phyloP scores from a whole-genome alignment of 2,329 filamentous ascomycete species.

The Massarina eburnea region DNA sequence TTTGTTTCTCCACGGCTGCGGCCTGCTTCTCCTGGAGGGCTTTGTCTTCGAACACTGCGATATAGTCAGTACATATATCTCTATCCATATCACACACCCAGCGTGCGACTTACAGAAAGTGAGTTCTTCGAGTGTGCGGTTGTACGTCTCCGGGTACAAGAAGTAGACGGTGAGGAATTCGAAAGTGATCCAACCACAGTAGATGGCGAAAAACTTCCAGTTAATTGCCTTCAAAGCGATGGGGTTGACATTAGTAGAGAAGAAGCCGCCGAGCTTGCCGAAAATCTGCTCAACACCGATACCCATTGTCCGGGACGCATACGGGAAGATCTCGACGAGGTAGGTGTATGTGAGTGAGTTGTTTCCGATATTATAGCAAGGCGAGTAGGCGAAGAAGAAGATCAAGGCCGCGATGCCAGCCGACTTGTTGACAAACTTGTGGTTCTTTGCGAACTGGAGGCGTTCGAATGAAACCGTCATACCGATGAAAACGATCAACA shows the following conservation, averaged over 20 bases:
- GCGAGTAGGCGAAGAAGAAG: slow-evolving; percentile 63
- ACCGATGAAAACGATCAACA: slow-evolving; percentile 57
- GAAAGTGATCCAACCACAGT: slow-evolving; percentile 57
- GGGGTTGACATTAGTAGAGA: slow-evolving; percentile 56
- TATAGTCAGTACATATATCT: neutral
- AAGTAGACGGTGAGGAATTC: slow-evolving; percentile 59
- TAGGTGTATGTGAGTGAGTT: slow-evolving; percentile 67
- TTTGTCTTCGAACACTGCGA: slow-evolving; percentile 40
- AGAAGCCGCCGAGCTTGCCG: slow-evolving; percentile 53
- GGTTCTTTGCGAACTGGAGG: slow-evolving; percentile 21
- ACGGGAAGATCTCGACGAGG: slow-evolving; percentile 63
- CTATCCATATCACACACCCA: neutral
- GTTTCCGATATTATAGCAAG: slow-evolving; percentile 65
- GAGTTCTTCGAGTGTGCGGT: slow-evolving; percentile 62
- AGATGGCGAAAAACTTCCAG: slow-evolving; percentile 59
- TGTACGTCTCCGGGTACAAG: slow-evolving; percentile 64
- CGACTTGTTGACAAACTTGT: slow-evolving; percentile 31
- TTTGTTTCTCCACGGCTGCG: slow-evolving; percentile 38
- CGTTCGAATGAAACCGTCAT: slow-evolving; percentile 57
- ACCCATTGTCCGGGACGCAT: slow-evolving; percentile 59
- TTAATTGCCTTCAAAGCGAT: slow-evolving; percentile 58
- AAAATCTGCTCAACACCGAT: slow-evolving; percentile 61
- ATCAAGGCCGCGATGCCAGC: slow-evolving; percentile 51
- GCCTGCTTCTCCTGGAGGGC: slow-evolving; percentile 34
- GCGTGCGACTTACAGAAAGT: slow-evolving; percentile 39